These are phyloP conservation scores for Rubia balearica DNA, from an alignment of 305 asterid genomes.

Conservation along the genomic window DNA sequence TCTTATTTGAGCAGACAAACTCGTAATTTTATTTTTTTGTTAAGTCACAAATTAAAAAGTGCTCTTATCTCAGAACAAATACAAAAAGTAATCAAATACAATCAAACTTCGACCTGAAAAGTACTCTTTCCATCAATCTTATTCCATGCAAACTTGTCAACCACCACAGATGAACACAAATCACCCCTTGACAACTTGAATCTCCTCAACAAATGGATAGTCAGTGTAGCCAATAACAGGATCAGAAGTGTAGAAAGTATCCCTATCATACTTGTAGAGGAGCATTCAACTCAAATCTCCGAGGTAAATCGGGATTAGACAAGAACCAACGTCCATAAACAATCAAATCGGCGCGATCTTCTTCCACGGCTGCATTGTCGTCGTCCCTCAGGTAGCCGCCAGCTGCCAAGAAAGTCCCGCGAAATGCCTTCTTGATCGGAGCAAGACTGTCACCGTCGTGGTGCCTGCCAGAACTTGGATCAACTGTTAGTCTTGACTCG, in stretches of 20 bases:
- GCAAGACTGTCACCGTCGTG: slow-evolving; percentile 28
- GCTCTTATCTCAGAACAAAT: too few species aligned
- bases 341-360: slow-evolving; percentile 42
- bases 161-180: neutral
- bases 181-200: neutral
- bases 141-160: neutral
- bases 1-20: too few species aligned
- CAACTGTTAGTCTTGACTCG: slow-evolving; percentile 46
- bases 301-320: slow-evolving; percentile 53
- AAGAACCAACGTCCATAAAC: slow-evolving; percentile 48
- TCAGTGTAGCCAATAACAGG: slow-evolving; percentile 59
- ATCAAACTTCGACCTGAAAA: neutral
- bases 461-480: slow-evolving; percentile 8
- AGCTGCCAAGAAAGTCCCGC: slow-evolving; percentile 49
- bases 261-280: slow-evolving; percentile 40
- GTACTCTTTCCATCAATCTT: neutral
- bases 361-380: slow-evolving; percentile 43
- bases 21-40: too few species aligned
- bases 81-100: neutral
- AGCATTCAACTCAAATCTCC: slow-evolving; percentile 42
- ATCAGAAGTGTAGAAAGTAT: slow-evolving; percentile 40
- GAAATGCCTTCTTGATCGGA: slow-evolving; percentile 50
- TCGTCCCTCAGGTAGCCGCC: slow-evolving; percentile 47
- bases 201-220: slow-evolving; percentile 44
- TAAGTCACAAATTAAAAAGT: too few species aligned